Conservation (phyloP, 306 rosid species). For the Rubus parviflorus region DNA sequence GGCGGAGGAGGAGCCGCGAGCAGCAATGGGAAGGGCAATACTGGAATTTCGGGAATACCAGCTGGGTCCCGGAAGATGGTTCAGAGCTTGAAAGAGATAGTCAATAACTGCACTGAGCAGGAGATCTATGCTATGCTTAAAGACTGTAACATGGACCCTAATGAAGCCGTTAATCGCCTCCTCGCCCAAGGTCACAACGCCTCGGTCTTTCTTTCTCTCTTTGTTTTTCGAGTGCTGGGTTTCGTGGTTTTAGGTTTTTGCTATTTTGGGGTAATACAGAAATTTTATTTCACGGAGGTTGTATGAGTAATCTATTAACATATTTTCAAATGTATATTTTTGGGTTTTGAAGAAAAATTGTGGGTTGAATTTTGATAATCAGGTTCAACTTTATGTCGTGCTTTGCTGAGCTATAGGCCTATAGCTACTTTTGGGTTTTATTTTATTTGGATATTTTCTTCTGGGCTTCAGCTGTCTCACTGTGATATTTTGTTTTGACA, state of each 20-base stretch:
- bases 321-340: neutral
- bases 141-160: conserved; percentile 99
- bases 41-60: conserved; percentile 73
- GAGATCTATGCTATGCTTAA: conserved; percentile 95
- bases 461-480: too few species aligned
- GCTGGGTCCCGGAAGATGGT: conserved; percentile 85
- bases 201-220: neutral
- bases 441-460: too few species aligned
- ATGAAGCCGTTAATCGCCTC: conserved; percentile 97
- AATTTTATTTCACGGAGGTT: too few species aligned
- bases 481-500: too few species aligned
- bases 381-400: neutral
- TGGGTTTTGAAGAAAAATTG: conserved; percentile 2
- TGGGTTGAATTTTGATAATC: neutral
- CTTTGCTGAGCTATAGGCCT: neutral
- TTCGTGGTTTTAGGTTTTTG: neutral
- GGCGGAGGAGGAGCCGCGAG: conserved; percentile 6
- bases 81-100: conserved; percentile 90
- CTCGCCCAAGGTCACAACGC: conserved; percentile 76
- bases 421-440: too few species aligned
- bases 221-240: neutral
- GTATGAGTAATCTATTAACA: too few species aligned
- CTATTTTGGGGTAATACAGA: neutral
- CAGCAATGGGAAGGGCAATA: conserved; percentile 45
- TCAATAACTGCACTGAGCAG: conserved; percentile 70